Evolutionary conservation across 2,329 filamentous ascomycete genomes (phyloP).

Genomic region (Ophiosphaerella herpotricha): DNA sequence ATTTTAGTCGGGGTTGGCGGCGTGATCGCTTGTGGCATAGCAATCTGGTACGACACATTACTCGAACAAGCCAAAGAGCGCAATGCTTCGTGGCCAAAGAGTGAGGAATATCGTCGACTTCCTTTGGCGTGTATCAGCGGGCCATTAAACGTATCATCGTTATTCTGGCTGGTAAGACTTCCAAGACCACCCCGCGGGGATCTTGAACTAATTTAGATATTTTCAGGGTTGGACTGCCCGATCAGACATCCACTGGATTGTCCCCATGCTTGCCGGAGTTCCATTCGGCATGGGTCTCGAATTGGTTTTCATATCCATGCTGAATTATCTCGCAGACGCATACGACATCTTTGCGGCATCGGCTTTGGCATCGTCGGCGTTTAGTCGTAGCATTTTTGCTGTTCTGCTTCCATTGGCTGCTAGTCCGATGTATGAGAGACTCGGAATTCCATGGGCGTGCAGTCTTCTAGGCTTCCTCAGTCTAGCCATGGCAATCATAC

Average conservation of each 20-base stretch:
- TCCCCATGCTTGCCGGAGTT: slow-evolving; percentile 48
- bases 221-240: slow-evolving; percentile 10
- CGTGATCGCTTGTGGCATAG: slow-evolving; percentile 60
- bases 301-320: slow-evolving; percentile 60
- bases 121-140: slow-evolving; percentile 71
- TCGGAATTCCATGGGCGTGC: slow-evolving; percentile 72
- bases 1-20: slow-evolving; percentile 67
- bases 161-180: slow-evolving; percentile 8
- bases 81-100: slow-evolving; percentile 44
- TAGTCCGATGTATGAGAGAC: slow-evolving; percentile 55
- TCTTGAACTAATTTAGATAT: slow-evolving; percentile 9
- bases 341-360: slow-evolving; percentile 74
- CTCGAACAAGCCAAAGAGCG: slow-evolving; percentile 61
- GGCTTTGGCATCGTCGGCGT: slow-evolving; percentile 73
- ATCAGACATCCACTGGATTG: slow-evolving; percentile 15
- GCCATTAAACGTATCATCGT: slow-evolving; percentile 51
- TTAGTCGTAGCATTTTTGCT: slow-evolving; percentile 73
- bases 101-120: slow-evolving; percentile 63
- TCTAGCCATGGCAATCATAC: slow-evolving; percentile 69
- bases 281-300: slow-evolving; percentile 61
- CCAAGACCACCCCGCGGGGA: slow-evolving; percentile 7
- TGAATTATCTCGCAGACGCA: slow-evolving; percentile 36
- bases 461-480: slow-evolving; percentile 72
- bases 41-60: slow-evolving; percentile 65
- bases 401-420: slow-evolving; percentile 78